A percentile compares a stretch with the other conserved stretches of the same genome.
Conservation (phyloP, 2,329 filamentous ascomycete species). For the Aquanectria penicillioides region DNA sequence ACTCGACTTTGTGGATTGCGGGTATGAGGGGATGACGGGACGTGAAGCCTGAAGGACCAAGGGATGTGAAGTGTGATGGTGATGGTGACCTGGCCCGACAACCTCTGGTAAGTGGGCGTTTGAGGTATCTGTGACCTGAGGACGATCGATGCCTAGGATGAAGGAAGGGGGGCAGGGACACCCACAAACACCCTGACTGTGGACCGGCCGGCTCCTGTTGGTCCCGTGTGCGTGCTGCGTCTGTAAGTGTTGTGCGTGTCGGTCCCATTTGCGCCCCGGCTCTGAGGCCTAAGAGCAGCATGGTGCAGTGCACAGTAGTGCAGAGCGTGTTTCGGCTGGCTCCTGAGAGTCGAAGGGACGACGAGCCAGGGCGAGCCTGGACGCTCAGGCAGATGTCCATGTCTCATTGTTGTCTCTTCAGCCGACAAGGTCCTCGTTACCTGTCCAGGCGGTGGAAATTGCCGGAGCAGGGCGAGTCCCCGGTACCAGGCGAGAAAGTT, state of each 20-base stretch:
- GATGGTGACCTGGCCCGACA: constrained; percentile 2
- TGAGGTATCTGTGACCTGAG: constrained; percentile 7
- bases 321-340: constrained; percentile 10
- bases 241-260: not conserved
- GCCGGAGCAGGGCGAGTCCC: not conserved
- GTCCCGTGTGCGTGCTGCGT: not conserved
- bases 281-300: constrained; percentile 3
- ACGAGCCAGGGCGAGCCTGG: too few relatives aligned
- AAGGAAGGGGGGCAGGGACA: not conserved
- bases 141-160: constrained; percentile 9
- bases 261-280: not conserved
- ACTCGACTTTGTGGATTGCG: constrained; percentile 2
- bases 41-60: too few relatives aligned
- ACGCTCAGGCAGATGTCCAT: not conserved
- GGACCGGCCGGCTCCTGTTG: constrained; percentile 10
- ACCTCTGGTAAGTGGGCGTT: not conserved
- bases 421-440: constrained; percentile 9
- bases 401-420: not conserved
- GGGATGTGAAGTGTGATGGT: constrained; percentile 13
- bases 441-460: constrained; percentile 1
- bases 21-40: constrained; percentile 5
- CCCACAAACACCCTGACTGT: constrained; percentile 2
- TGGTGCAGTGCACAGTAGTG: constrained; percentile 8
- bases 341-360: constrained; percentile 8
- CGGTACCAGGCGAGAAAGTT: constrained; percentile 11